These are phyloP conservation scores for Pseudofabraea citricarpa DNA, from an alignment of 2,329 filamentous ascomycete genomes.

Conservation along the genomic window DNA sequence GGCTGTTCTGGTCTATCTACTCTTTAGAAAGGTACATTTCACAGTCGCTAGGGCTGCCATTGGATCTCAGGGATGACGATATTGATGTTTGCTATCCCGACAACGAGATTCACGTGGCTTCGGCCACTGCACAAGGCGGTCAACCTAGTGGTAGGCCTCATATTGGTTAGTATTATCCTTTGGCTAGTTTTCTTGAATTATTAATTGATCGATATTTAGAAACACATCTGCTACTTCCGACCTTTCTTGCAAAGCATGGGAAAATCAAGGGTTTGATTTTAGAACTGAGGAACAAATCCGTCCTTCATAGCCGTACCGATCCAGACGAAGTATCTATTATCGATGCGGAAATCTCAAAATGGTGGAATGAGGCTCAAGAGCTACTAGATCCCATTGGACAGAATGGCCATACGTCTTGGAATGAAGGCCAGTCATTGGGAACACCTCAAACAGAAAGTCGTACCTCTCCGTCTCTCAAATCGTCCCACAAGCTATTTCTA, in stretches of 20 bases:
- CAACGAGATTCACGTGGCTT: conserved; percentile 42
- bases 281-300: conserved; percentile 40
- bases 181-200: conserved; percentile 14
- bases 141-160: conserved; percentile 11
- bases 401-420: not conserved
- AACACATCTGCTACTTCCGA: conserved; percentile 29
- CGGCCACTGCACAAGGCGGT: too few relatives aligned
- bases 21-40: conserved; percentile 49
- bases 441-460: conserved; percentile 3
- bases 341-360: conserved; percentile 36
- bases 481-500: conserved; percentile 32
- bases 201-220: too few relatives aligned
- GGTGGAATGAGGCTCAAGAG: conserved; percentile 43
- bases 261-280: conserved; percentile 40
- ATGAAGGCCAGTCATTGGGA: not conserved
- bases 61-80: conserved; percentile 51
- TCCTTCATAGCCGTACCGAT: conserved; percentile 33
- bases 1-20: conserved; percentile 54
- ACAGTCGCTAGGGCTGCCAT: conserved; percentile 49
- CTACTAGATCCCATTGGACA: conserved; percentile 29
- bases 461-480: conserved; percentile 11
- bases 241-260: conserved; percentile 35
- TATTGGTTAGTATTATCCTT: not conserved
- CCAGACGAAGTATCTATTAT: conserved; percentile 34
- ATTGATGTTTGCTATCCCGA: conserved; percentile 52